phyloP scores from a whole-genome alignment of 2,329 filamentous ascomycete genomes.

The Cercospora sp. region DNA sequence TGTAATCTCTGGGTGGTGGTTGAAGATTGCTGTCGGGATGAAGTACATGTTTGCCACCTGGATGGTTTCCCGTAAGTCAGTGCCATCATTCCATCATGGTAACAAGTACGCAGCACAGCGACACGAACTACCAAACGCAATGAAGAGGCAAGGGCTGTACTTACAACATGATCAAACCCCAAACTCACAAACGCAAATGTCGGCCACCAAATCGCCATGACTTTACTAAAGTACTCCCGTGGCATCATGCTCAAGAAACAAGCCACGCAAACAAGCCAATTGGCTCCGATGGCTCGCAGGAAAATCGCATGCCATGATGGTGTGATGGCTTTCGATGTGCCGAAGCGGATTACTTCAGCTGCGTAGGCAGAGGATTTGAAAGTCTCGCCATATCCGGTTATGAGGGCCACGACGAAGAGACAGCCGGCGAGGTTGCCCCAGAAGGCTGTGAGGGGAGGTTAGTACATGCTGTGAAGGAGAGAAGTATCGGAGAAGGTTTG shows the following conservation, averaged over 20 bases:
- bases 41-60: slow-evolving; percentile 27
- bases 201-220: slow-evolving; percentile 55
- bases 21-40: slow-evolving; percentile 53
- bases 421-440: slow-evolving; percentile 38
- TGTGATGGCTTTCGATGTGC: slow-evolving; percentile 52
- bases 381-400: slow-evolving; percentile 36
- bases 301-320: slow-evolving; percentile 57
- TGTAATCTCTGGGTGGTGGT: slow-evolving; percentile 47
- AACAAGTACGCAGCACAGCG: background rate
- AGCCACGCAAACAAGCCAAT: slow-evolving; percentile 60
- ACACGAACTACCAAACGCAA: background rate
- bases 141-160: no score
- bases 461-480: background rate
- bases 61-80: background rate
- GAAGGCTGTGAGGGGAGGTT: slow-evolving; percentile 24
- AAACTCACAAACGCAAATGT: slow-evolving; percentile 28
- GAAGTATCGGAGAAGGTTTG: background rate
- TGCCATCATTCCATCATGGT: background rate
- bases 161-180: slow-evolving; percentile 57
- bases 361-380: slow-evolving; percentile 45
- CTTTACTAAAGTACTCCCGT: slow-evolving; percentile 55
- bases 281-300: slow-evolving; percentile 55
- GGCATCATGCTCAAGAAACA: slow-evolving; percentile 53
- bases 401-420: slow-evolving; percentile 37
- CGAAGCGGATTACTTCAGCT: slow-evolving; percentile 49